A percentile compares a stretch with the other conserved stretches of the same genome.
Evolutionary conservation across 2,329 filamentous ascomycete species (phyloP).

Genomic region (Neonectria hederae): DNA sequence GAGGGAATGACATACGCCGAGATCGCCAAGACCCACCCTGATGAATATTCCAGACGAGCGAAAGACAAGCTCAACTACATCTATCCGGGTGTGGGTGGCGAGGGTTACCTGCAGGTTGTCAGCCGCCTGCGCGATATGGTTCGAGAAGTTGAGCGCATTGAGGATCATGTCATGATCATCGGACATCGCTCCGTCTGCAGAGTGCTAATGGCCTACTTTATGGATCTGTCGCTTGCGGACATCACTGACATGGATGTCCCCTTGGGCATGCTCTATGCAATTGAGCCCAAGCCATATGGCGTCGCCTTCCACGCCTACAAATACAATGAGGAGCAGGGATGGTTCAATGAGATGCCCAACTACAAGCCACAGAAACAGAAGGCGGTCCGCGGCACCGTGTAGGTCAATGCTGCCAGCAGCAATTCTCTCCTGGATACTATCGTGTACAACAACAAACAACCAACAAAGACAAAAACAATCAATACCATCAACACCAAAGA

Average conservation of each 20-base stretch:
- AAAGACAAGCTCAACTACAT: conserved; percentile 94
- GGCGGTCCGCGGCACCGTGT: conserved; percentile 47
- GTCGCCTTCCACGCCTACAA: conserved; percentile 96
- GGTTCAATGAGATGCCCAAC: conserved; percentile 87
- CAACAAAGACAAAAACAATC: neutral
- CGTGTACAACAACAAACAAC: conserved; percentile 36
- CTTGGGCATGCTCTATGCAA: conserved; percentile 90
- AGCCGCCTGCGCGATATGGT: conserved; percentile 95
- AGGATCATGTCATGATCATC: conserved; percentile 91
- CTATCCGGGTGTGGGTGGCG: conserved; percentile 93
- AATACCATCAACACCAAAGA: conserved; percentile 11
- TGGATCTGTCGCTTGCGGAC: conserved; percentile 87
- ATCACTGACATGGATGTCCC: conserved; percentile 96
- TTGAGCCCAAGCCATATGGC: conserved; percentile 97
- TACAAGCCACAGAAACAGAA: conserved; percentile 78
- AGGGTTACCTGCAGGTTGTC: conserved; percentile 97
- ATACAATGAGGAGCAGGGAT: conserved; percentile 80
- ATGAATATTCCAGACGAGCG: conserved; percentile 83
- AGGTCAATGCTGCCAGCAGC: conserved; percentile 17
- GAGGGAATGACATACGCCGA: conserved; percentile 96
- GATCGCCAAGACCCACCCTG: conserved; percentile 79
- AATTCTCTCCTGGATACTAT: conserved; percentile 12
- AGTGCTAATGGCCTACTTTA: conserved; percentile 95
- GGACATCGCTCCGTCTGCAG: conserved; percentile 92
- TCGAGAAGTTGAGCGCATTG: conserved; percentile 95